phyloP scores from a whole-genome alignment of 2,329 filamentous ascomycete species.

The Ophiostoma perfectum region DNA sequence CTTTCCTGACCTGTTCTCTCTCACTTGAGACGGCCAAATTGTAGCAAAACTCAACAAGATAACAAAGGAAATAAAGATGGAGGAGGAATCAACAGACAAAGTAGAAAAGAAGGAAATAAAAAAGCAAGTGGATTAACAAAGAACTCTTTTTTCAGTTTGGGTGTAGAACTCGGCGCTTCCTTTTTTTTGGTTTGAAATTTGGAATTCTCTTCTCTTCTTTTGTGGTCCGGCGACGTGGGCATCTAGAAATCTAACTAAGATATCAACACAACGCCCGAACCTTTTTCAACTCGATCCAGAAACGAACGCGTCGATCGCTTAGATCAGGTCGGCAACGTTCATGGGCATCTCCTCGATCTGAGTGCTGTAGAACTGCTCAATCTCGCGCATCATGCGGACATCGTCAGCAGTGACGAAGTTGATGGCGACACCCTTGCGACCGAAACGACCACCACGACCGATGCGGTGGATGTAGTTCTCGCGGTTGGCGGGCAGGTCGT shows the following conservation, averaged over 20 bases:
- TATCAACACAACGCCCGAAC: background rate
- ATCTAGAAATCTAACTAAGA: constrained; percentile 6
- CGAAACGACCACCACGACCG: constrained; percentile 98
- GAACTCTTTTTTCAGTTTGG: background rate
- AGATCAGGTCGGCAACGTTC: constrained; percentile 75
- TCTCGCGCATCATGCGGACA: constrained; percentile 99
- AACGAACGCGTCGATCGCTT: constrained; percentile 35
- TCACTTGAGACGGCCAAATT: background rate
- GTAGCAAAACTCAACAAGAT: background rate
- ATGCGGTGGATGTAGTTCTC: constrained; percentile 99
- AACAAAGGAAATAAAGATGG: background rate
- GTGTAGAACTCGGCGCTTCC: background rate
- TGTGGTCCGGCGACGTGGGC: constrained; percentile 11
- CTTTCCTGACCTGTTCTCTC: no score
- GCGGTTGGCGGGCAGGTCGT: constrained; percentile 96
- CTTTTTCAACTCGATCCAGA: background rate
- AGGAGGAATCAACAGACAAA: background rate
- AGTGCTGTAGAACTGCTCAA: constrained; percentile 99
- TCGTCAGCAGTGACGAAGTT: constrained; percentile 99
- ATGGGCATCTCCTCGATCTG: constrained; percentile 99
- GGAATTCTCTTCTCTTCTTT: background rate
- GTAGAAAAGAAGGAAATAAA: background rate
- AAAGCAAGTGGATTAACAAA: background rate
- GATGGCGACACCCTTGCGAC: constrained; percentile 99
- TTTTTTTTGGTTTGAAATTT: background rate